phyloP scores from a whole-genome alignment of 2,329 filamentous ascomycete genomes.

The Aspergillus neoniger region DNA sequence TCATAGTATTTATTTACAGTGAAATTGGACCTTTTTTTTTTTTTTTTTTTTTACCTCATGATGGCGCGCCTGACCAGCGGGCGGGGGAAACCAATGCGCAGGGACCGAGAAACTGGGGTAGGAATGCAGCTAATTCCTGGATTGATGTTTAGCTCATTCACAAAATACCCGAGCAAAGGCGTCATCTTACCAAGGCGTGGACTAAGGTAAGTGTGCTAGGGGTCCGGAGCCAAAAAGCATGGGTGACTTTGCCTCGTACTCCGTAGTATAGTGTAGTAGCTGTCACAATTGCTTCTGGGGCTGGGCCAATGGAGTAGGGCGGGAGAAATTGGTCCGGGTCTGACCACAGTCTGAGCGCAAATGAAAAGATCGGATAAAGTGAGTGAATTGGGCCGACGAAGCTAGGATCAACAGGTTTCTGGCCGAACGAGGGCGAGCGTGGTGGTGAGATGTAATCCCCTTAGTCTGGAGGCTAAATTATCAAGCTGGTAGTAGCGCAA shows the following conservation, averaged over 20 bases:
- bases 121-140: slow-evolving; percentile 17
- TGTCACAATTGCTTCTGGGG: not conserved
- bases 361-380: slow-evolving; percentile 5
- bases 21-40: not conserved
- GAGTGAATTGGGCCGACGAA: slow-evolving; percentile 1
- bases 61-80: slow-evolving; percentile 22
- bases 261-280: not conserved
- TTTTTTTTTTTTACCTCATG: slow-evolving; percentile 20
- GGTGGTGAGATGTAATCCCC: not conserved
- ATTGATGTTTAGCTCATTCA: slow-evolving; percentile 22
- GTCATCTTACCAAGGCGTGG: slow-evolving; percentile 17
- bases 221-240: slow-evolving; percentile 1
- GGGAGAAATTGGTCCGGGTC: slow-evolving; percentile 11
- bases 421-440: not conserved
- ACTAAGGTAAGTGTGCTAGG: not conserved
- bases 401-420: not conserved
- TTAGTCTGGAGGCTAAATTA: not conserved
- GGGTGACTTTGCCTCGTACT: not conserved
- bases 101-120: slow-evolving; percentile 20
- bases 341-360: slow-evolving; percentile 6
- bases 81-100: slow-evolving; percentile 14
- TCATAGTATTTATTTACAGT: slow-evolving; percentile 20
- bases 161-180: slow-evolving; percentile 24
- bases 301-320: slow-evolving; percentile 6
- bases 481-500: not conserved